Evolutionary conservation across 2,329 filamentous ascomycete species (phyloP), one percentile per base, ranked within the genome.

Genomic region (Arthrobotrys musiformis): DNA sequence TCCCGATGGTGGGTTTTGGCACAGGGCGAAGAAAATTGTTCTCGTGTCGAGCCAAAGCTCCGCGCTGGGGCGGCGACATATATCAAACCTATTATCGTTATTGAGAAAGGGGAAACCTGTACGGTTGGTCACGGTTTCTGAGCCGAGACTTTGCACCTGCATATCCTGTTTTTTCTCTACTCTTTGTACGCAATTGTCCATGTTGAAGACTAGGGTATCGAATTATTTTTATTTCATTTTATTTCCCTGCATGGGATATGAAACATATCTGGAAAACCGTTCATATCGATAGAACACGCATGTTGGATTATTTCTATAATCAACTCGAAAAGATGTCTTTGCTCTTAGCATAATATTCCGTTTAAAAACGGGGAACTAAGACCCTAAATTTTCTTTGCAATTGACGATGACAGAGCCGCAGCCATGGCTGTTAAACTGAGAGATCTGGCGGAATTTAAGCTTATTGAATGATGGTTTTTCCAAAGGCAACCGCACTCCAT

Each of bases 81-180:
- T 63, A 63, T 56, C 68, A 72, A 72, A 58, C 50, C 54, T 46
- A 62, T 46, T 24, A 64, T 64, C 56, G 37, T 35, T 24, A 72
- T 64, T 26, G 46, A 40, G 30, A 58, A 56, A 64, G 35, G 54
- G 54, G 54, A 40, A 58, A n/a, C 30, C 2, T 61, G 42, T 24
- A 52, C 26, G 24, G 24, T 67, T 70, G 11, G 40, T 35, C 37
- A 42, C 13, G 8, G 54, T 22, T 48, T 35, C 33, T 50, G 42
- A 60, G 42, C 37, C 26, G 48, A 40, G 35, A 35, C 30, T 56
- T 33, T 60, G 19, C 40, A 46, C 66, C 54, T 70, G 54, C 52
- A 60, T 35, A 22, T 17, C 7, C 3, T 7, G 5, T 58, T 37
- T 26, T 37, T 26, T 37, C 30, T 24, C 33, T 37, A 1, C 15